Evolutionary conservation across 1,139 yeast species (phyloP).

Genomic region (Suhomyces bribrorum): DNA sequence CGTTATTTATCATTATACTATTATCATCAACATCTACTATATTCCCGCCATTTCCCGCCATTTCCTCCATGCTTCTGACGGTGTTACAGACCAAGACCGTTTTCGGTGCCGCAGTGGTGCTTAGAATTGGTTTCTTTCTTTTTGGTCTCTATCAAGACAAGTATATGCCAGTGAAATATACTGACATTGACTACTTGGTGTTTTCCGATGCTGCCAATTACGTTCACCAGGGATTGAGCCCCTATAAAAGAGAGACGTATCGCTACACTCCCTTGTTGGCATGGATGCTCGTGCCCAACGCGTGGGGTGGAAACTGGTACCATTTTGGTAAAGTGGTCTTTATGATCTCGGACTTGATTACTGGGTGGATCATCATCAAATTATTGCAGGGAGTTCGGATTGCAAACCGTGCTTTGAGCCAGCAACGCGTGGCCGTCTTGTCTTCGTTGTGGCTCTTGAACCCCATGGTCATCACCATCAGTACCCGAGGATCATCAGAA

Average conservation of each 20-base stretch:
- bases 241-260: slow-evolving; percentile 84
- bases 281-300: slow-evolving; percentile 75
- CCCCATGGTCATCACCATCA: slow-evolving; percentile 93
- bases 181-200: slow-evolving; percentile 92
- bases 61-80: background rate
- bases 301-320: slow-evolving; percentile 47
- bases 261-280: slow-evolving; percentile 89
- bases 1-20: too few relatives aligned
- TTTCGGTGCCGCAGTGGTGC: slow-evolving; percentile 30
- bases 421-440: slow-evolving; percentile 37
- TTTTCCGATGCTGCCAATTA: slow-evolving; percentile 87
- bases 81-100: background rate
- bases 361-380: slow-evolving; percentile 67
- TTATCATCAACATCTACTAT: too few relatives aligned
- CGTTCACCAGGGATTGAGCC: slow-evolving; percentile 65
- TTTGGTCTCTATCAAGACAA: slow-evolving; percentile 90
- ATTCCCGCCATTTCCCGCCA: too few relatives aligned
- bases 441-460: slow-evolving; percentile 81
- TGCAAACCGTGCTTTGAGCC: slow-evolving; percentile 17
- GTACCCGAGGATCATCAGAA: slow-evolving; percentile 93
- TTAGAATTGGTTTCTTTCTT: slow-evolving; percentile 66
- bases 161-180: slow-evolving; percentile 75
- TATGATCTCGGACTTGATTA: slow-evolving; percentile 72
- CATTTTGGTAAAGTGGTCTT: slow-evolving; percentile 81
- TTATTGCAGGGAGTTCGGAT: slow-evolving; percentile 27